Conservation (phyloP, 2,329 filamentous ascomycete species). For the Cercospora janseana region DNA sequence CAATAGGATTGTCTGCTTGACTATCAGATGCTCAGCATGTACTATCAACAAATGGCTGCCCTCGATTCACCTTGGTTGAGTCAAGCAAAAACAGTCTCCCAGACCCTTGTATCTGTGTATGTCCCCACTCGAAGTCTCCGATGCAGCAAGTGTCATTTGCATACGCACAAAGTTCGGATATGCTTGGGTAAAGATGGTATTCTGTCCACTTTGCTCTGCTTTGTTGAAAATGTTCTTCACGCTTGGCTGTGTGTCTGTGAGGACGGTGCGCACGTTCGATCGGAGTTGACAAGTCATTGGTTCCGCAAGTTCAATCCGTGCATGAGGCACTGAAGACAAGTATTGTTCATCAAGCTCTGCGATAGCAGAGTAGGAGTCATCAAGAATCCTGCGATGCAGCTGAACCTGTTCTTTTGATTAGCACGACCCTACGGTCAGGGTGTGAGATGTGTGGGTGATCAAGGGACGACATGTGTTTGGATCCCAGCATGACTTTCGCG, state of each 20-base stretch:
- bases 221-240: slow-evolving; percentile 15
- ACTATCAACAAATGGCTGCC: neutral
- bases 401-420: neutral
- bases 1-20: slow-evolving; percentile 52
- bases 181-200: slow-evolving; percentile 39
- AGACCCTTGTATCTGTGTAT: slow-evolving; percentile 52
- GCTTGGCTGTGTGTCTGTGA: neutral
- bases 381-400: neutral
- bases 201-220: slow-evolving; percentile 21
- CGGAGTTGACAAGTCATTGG: neutral
- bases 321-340: neutral
- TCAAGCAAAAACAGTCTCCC: slow-evolving; percentile 59
- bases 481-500: neutral
- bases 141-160: slow-evolving; percentile 51
- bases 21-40: slow-evolving; percentile 13
- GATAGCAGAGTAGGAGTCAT: neutral
- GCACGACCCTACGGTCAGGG: neutral
- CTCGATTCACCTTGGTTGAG: slow-evolving; percentile 45
- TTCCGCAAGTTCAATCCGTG: neutral
- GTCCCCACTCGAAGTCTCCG: slow-evolving; percentile 46
- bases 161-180: slow-evolving; percentile 56
- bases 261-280: neutral
- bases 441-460: neutral
- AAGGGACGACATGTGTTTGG: slow-evolving; percentile 4
- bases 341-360: slow-evolving; percentile 6